Conservation (phyloP, 1,139 yeast genomes). For the Kodamaea sp. region DNA sequence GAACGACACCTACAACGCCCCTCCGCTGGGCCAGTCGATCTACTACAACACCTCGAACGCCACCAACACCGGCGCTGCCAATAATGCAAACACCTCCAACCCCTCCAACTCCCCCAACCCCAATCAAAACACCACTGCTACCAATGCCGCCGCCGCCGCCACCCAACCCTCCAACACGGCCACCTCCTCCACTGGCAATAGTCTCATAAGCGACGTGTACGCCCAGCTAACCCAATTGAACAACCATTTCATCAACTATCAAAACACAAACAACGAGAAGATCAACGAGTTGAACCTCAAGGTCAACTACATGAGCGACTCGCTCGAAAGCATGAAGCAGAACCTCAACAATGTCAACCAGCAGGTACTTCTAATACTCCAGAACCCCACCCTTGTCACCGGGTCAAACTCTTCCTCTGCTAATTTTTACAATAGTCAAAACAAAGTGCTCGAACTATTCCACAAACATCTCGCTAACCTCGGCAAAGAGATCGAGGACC, state of each 20-base stretch:
- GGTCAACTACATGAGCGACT: constrained; percentile 26
- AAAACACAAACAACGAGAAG: constrained; percentile 23
- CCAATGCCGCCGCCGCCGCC: constrained; percentile 2
- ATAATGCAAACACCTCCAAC: constrained; percentile 6
- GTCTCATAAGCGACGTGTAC: constrained; percentile 11
- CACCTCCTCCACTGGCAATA: constrained; percentile 3
- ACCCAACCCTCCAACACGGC: constrained; percentile 2
- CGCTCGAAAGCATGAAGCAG: constrained; percentile 19
- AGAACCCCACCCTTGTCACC: constrained; percentile 9
- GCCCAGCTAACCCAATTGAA: constrained; percentile 17
- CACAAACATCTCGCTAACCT: constrained; percentile 24
- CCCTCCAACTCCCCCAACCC: constrained; percentile 5
- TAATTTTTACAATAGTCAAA: constrained; percentile 7
- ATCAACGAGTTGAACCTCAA: constrained; percentile 26
- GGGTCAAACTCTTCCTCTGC: constrained; percentile 1
- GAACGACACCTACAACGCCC: constrained; percentile 16
- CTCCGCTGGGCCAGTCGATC: constrained; percentile 12
- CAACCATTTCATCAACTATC: constrained; percentile 21
- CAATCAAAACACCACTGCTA: constrained; percentile 4
- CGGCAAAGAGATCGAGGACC: constrained; percentile 28
- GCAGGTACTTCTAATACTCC: constrained; percentile 13
- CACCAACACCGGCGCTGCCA: constrained; percentile 2
- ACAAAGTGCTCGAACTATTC: constrained; percentile 21
- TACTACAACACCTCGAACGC: constrained; percentile 11
- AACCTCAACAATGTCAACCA: constrained; percentile 14